phyloP scores from a whole-genome alignment of 1,284 basidiomycete genomes.

The Sanghuangporus weigelae region DNA sequence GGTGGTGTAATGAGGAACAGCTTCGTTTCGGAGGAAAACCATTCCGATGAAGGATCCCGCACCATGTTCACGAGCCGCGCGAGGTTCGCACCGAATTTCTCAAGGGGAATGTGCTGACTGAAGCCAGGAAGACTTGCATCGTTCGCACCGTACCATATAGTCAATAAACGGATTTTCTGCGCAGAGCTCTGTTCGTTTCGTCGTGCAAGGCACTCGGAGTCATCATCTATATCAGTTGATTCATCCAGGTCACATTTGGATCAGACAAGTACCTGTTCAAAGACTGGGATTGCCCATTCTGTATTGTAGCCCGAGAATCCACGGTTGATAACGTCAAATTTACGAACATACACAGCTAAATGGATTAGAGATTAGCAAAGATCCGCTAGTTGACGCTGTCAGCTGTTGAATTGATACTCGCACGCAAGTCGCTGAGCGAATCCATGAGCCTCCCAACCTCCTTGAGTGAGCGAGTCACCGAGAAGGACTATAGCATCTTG shows the following conservation, averaged over 20 bases:
- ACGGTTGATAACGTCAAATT: constrained; percentile 79
- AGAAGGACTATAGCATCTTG: constrained; percentile 68
- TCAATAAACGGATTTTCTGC: constrained; percentile 66
- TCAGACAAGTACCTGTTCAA: constrained; percentile 53
- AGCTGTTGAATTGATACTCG: constrained; percentile 29
- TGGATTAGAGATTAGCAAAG: background rate
- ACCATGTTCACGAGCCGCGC: constrained; percentile 57
- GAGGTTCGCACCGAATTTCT: constrained; percentile 65
- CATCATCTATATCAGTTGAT: background rate
- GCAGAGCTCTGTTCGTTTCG: constrained; percentile 41
- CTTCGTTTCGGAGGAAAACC: constrained; percentile 69
- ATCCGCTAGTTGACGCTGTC: background rate
- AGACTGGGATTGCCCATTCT: constrained; percentile 74
- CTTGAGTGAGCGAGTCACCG: constrained; percentile 74
- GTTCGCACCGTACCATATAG: constrained; percentile 89
- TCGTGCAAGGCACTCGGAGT: constrained; percentile 19
- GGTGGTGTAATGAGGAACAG: constrained; percentile 82
- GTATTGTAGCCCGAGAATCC: constrained; percentile 81
- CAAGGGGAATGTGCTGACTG: constrained; percentile 66
- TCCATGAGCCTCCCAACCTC: constrained; percentile 52
- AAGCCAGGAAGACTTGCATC: constrained; percentile 54
- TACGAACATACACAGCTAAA: constrained; percentile 53
- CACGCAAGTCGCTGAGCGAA: constrained; percentile 60
- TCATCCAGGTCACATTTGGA: constrained; percentile 41
- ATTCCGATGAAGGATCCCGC: constrained; percentile 52